Conservation (phyloP, 2,329 filamentous ascomycete species). For the Trichoderma afroharzianum region DNA sequence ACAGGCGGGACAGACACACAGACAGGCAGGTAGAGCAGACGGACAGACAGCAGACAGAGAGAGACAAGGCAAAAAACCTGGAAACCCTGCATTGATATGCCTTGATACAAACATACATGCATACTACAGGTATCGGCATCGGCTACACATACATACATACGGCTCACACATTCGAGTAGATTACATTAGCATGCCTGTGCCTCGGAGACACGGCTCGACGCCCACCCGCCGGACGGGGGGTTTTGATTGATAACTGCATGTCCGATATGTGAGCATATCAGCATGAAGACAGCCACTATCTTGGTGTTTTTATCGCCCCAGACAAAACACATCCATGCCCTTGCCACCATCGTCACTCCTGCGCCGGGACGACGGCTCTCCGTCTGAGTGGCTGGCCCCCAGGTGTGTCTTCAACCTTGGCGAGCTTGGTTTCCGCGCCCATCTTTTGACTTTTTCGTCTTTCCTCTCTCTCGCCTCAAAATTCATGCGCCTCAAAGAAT, state of each 20-base stretch:
- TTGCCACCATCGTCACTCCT: neutral
- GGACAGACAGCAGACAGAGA: neutral
- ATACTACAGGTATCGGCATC: neutral
- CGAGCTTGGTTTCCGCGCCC: too few species aligned
- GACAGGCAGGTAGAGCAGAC: neutral
- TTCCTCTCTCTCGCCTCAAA: neutral
- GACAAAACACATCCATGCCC: neutral
- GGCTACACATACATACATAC: neutral
- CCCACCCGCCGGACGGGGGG: neutral
- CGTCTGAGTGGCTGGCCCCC: neutral
- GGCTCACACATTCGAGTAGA: too few species aligned
- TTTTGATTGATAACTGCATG: neutral
- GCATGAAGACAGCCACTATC: neutral
- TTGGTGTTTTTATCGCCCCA: neutral
- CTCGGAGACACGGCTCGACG: neutral
- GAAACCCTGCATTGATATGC: neutral
- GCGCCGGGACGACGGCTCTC: neutral
- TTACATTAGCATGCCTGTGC: neutral
- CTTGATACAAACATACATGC: neutral
- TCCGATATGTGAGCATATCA: neutral
- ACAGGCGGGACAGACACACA: neutral
- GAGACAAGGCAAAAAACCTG: neutral
- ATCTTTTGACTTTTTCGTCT: neutral
- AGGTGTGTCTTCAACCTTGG: neutral
- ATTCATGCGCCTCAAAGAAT: neutral